A percentile compares a stretch with the other conserved stretches of the same genome.
These are phyloP conservation scores for Pseudozyma pruni DNA, from an alignment of 1,284 basidiomycete genomes.

Conservation along the genomic window DNA sequence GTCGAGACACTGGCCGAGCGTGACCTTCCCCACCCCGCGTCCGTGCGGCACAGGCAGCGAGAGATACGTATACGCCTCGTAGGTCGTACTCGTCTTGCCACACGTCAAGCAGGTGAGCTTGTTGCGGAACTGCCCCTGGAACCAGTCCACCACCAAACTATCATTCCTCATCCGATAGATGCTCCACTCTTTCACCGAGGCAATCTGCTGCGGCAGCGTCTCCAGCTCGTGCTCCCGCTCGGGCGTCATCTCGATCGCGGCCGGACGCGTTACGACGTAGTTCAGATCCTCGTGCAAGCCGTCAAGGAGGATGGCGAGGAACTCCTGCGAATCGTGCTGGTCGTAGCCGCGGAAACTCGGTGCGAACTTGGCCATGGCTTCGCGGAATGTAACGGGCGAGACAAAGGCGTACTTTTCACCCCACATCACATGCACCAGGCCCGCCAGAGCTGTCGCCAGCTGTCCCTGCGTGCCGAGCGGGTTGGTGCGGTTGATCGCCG, in stretches of 20 bases:
- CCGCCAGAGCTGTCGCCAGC: constrained; percentile 84
- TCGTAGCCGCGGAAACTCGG: constrained; percentile 61
- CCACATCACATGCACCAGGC: constrained; percentile 87
- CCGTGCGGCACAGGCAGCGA: constrained; percentile 68
- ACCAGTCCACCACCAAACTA: constrained; percentile 54
- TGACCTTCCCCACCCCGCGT: constrained; percentile 75
- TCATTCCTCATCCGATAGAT: constrained; percentile 65
- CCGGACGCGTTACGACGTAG: constrained; percentile 50
- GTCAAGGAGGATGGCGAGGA: constrained; percentile 57
- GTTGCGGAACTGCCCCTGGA: constrained; percentile 66
- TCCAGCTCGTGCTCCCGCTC: constrained; percentile 70
- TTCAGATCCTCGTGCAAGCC: constrained; percentile 57
- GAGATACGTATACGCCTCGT: constrained; percentile 74
- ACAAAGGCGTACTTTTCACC: constrained; percentile 84
- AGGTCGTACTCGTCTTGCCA: constrained; percentile 88
- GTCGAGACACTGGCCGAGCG: constrained; percentile 84
- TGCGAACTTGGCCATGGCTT: constrained; percentile 70
- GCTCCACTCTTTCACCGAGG: constrained; percentile 52
- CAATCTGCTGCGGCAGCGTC: constrained; percentile 78
- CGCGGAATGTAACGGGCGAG: constrained; percentile 85
- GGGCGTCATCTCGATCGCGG: constrained; percentile 60
- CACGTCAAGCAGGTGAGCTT: constrained; percentile 65
- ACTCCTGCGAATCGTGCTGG: constrained; percentile 61
- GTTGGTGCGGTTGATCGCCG: constrained; percentile 87
- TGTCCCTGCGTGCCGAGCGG: constrained; percentile 87